Conservation (phyloP, 805 yeast species). For the Candida alai region DNA sequence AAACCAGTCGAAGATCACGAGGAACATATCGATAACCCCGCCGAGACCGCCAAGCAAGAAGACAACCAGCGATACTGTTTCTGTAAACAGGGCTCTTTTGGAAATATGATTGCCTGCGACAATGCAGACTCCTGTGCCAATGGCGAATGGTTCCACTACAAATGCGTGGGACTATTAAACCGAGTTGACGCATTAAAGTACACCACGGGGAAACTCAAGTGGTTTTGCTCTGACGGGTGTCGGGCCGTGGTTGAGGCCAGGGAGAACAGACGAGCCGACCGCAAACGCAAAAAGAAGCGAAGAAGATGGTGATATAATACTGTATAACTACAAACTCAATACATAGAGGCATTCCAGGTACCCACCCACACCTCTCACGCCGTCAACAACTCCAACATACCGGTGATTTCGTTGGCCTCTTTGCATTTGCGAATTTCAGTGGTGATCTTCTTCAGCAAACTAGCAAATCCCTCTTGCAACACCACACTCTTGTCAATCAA, state of each 20-base stretch:
- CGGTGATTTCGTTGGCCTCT: slow-evolving; percentile 86
- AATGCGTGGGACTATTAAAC: slow-evolving; percentile 39
- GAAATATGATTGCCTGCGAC: slow-evolving; percentile 96
- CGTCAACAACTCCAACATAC: slow-evolving; percentile 86
- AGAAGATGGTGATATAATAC: slow-evolving; percentile 12
- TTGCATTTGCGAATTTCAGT: slow-evolving; percentile 72
- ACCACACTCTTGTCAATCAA: slow-evolving; percentile 71
- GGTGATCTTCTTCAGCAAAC: slow-evolving; percentile 57
- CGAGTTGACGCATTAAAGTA: slow-evolving; percentile 35
- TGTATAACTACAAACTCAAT: neutral
- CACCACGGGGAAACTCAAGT: slow-evolving; percentile 30
- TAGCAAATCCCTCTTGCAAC: slow-evolving; percentile 65
- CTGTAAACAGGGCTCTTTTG: slow-evolving; percentile 91
- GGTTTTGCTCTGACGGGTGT: slow-evolving; percentile 40
- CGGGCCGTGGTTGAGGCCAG: slow-evolving; percentile 13
- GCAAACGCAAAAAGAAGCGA: slow-evolving; percentile 14
- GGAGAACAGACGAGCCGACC: slow-evolving; percentile 6
- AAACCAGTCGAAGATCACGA: neutral
- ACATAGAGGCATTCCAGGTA: neutral
- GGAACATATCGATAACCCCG: slow-evolving; percentile 1
- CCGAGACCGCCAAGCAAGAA: slow-evolving; percentile 9
- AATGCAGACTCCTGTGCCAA: slow-evolving; percentile 44
- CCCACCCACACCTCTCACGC: slow-evolving; percentile 23
- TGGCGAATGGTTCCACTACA: slow-evolving; percentile 46
- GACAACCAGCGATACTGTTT: slow-evolving; percentile 61